Conservation (phyloP, 495 filamentous ascomycete genomes). For the Paragyromitra xinjiangensis region DNA sequence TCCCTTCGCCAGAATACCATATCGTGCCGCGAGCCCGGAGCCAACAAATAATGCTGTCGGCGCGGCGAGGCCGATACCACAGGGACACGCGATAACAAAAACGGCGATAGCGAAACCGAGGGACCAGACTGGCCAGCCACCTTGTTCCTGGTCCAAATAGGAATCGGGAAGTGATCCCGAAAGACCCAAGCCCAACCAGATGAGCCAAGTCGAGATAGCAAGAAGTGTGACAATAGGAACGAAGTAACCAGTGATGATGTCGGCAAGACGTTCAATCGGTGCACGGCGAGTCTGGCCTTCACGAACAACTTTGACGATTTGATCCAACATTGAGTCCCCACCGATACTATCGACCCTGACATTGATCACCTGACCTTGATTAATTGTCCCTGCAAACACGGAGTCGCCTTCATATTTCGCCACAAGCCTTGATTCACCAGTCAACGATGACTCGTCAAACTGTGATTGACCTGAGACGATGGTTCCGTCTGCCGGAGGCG, state of each 20-base stretch:
- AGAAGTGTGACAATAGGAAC: constrained; percentile 84
- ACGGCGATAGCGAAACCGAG: constrained; percentile 93
- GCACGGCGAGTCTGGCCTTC: constrained; percentile 90
- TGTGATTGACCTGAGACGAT: constrained; percentile 70
- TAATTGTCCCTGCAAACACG: constrained; percentile 87
- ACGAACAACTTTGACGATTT: constrained; percentile 87
- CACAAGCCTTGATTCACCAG: constrained; percentile 83
- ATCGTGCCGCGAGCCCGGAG: constrained; percentile 82
- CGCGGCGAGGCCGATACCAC: constrained; percentile 88
- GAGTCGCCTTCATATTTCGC: constrained; percentile 74
- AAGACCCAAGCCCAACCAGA: constrained; percentile 81
- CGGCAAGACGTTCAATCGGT: constrained; percentile 85
- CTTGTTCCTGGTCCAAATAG: constrained; percentile 72
- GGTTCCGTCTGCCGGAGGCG: constrained; percentile 84
- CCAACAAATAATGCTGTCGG: constrained; percentile 95
- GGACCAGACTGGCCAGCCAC: constrained; percentile 87
- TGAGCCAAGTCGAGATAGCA: constrained; percentile 81
- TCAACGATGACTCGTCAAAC: constrained; percentile 91
- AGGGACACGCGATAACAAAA: constrained; percentile 94
- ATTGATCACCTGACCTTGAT: constrained; percentile 74
- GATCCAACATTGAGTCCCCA: constrained; percentile 88
- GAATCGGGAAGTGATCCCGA: constrained; percentile 71
- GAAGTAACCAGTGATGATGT: constrained; percentile 85
- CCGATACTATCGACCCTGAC: constrained; percentile 74
- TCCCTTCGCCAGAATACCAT: constrained; percentile 93